These are phyloP conservation scores for Daldinia sp. DNA, from an alignment of 2,329 filamentous ascomycete species.

Conservation along the genomic window DNA sequence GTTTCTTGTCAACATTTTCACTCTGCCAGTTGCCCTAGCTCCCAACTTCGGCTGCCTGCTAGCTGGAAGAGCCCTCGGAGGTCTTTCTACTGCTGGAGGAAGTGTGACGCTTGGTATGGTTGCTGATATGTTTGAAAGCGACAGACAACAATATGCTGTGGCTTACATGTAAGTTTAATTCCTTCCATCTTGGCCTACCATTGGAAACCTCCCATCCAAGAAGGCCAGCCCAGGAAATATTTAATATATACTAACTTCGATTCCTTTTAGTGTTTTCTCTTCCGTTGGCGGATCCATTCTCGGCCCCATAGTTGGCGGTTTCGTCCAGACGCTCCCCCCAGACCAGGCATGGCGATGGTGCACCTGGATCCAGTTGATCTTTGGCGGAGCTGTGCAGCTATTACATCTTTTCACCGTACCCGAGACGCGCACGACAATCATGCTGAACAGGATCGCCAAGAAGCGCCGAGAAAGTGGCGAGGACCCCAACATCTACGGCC, in stretches of 20 bases:
- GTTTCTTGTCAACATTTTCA: conserved; percentile 82
- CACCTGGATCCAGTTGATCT: conserved; percentile 88
- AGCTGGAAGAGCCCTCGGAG: conserved; percentile 76
- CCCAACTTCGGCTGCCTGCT: conserved; percentile 79
- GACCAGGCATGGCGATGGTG: conserved; percentile 69
- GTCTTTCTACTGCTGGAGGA: conserved; percentile 77
- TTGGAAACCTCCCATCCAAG: background rate
- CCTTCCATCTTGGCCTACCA: background rate
- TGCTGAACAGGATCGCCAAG: conserved; percentile 85
- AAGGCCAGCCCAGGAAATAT: background rate
- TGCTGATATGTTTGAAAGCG: conserved; percentile 78
- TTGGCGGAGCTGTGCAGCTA: conserved; percentile 76
- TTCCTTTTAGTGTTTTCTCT: conserved; percentile 69
- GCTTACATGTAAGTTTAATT: conserved; percentile 66
- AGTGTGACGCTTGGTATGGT: conserved; percentile 82
- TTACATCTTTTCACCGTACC: conserved; percentile 78
- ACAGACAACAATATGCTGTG: conserved; percentile 80
- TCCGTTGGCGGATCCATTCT: conserved; percentile 82
- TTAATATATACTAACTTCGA: conserved; percentile 11
- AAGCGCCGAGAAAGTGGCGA: conserved; percentile 72
- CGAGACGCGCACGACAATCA: conserved; percentile 80
- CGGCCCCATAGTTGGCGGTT: conserved; percentile 83
- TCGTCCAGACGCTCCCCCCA: conserved; percentile 72
- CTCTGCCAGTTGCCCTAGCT: conserved; percentile 77
- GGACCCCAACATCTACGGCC: conserved; percentile 74